A percentile compares a stretch with the other conserved stretches of the same genome.
These are phyloP conservation scores for Phylloporus sp. DNA, from an alignment of 768 basidiomycete genomes.

Conservation along the genomic window DNA sequence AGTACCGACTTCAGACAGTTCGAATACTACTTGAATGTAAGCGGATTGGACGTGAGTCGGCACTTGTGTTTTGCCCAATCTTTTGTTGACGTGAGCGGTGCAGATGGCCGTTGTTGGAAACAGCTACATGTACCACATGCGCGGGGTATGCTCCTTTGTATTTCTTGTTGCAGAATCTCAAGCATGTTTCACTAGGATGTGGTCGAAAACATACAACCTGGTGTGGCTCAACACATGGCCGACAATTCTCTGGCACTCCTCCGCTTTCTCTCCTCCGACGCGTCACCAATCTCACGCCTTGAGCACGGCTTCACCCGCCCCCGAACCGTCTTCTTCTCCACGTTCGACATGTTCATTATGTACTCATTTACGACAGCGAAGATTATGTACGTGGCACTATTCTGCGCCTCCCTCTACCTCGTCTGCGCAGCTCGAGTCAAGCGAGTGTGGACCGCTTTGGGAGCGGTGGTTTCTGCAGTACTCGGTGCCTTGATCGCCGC, in stretches of 20 bases:
- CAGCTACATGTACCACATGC: constrained; percentile 92
- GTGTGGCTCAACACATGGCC: constrained; percentile 87
- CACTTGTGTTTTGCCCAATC: neutral
- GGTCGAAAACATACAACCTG: constrained; percentile 78
- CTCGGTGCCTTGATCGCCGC: constrained; percentile 57
- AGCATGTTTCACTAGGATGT: constrained; percentile 42
- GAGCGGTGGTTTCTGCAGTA: constrained; percentile 48
- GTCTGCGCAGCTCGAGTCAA: constrained; percentile 31
- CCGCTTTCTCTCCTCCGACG: constrained; percentile 61
- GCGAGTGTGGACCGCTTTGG: constrained; percentile 36
- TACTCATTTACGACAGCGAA: constrained; percentile 74
- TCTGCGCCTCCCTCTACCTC: constrained; percentile 43
- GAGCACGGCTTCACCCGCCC: constrained; percentile 48
- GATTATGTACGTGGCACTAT: constrained; percentile 51
- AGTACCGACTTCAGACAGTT: constrained; percentile 97
- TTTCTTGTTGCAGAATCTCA: neutral
- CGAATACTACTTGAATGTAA: constrained; percentile 81
- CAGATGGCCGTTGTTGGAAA: constrained; percentile 90
- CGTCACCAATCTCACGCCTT: constrained; percentile 64
- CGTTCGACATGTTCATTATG: constrained; percentile 62
- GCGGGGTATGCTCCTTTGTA: constrained; percentile 50
- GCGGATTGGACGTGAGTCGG: constrained; percentile 76
- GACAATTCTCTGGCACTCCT: constrained; percentile 82
- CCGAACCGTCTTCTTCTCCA: constrained; percentile 72
- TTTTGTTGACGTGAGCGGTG: constrained; percentile 1